A percentile compares a stretch with the other conserved stretches of the same genome.
phyloP scores from a whole-genome alignment of 73 alveolate genomes.

The Tetrahymena elliotti region DNA sequence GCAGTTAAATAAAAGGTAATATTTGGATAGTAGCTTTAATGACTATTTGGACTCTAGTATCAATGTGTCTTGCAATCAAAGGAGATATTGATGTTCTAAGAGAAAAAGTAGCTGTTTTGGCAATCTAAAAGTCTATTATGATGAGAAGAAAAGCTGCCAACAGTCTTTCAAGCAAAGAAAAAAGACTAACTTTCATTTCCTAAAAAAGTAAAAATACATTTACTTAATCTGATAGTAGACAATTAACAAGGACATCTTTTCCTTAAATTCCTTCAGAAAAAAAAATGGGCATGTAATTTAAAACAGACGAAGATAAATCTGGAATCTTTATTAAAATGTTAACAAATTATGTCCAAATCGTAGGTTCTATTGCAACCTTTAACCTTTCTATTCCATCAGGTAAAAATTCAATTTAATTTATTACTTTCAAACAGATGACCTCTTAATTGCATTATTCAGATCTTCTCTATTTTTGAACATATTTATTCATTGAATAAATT shows the following conservation, averaged over 20 bases:
- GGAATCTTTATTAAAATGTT: conserved; percentile 25
- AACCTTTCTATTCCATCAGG: conserved; percentile 2
- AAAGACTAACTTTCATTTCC: neutral
- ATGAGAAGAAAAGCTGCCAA: neutral
- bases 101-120: neutral
- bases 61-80: neutral
- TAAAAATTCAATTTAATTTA: neutral
- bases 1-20: neutral
- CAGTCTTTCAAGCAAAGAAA: neutral
- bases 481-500: too few relatives aligned
- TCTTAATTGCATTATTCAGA: too few relatives aligned
- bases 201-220: neutral
- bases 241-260: too few relatives aligned
- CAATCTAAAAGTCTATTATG: neutral
- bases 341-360: neutral
- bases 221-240: too few relatives aligned
- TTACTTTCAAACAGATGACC: too few relatives aligned
- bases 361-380: conserved; percentile 16
- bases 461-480: too few relatives aligned
- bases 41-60: conserved; percentile 18
- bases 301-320: neutral
- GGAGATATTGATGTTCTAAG: neutral
- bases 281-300: neutral
- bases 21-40: neutral
- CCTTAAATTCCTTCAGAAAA: neutral